Base-by-base conservation (phyloP, 2,329 filamentous ascomycete species). In the Ophiocordyceps camponoti-rufipedis region DNA sequence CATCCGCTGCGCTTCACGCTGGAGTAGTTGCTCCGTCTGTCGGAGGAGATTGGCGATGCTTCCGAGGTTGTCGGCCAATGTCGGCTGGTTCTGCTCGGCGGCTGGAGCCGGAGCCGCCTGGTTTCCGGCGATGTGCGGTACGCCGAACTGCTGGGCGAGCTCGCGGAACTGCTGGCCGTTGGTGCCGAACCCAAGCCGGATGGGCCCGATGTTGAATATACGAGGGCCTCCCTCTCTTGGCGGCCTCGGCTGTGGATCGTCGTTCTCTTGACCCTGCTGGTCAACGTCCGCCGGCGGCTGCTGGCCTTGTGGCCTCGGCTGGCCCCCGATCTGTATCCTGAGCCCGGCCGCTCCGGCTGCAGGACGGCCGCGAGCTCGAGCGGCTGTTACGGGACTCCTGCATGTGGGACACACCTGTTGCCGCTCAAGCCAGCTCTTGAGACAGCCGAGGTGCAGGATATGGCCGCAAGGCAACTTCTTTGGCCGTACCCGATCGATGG, bases 361-460 rank as follows among this genome's bases (percentile, higher is more conserved):
- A 0, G 46, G 51, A 5, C 51, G n/a, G 8, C 35, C 50, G 12
- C 56, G 56, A n/a, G 49, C 49, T 33, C 57, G 58, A 38, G 56
- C 57, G 2, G 52, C 53, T 8, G 57, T 58, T 14, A 94, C 91
- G 14, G 89, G 80, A 44, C 84, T 76, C 53, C 91, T 78, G 60
- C 91, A 98, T 2, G 87, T 98, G 7, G 91, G 91, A 59, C 91
- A 98, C 32, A 94, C 88, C 64, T 98, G 91, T 61, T 98, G 91
- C 51, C 91, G 74, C 67, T 98, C 91, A 28, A 98, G 72, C 91
- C 91, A 98, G 60, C 88, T 94, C 62, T 91, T 86, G 47, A 98
- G 74, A 60, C 91, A 98, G 43, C 87, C 82, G 52, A 95, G 83
- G 61, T 98, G 91, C 38, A 98, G 66, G 38, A 96, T 91, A 57